These are phyloP conservation scores for Isabelozyma gotoi DNA, from an alignment of 805 yeast genomes.

Conservation along the genomic window DNA sequence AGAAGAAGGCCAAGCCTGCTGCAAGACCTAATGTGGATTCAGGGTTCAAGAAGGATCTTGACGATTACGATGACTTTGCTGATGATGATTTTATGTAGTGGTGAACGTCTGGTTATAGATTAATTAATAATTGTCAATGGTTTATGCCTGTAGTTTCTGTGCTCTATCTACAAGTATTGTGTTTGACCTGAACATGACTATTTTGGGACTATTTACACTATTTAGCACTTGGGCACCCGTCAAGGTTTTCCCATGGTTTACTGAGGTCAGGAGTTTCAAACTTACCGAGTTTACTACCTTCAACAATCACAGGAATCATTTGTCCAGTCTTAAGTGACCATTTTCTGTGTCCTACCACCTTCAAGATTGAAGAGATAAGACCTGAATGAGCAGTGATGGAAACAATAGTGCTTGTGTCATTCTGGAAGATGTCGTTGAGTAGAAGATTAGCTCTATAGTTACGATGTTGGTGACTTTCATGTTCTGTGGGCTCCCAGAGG, in stretches of 20 bases:
- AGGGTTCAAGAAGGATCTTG: conserved; percentile 64
- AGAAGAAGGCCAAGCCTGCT: conserved; percentile 85
- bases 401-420: conserved; percentile 17
- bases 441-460: conserved; percentile 23
- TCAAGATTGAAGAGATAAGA: conserved; percentile 22
- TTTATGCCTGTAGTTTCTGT: no score
- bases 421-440: conserved; percentile 25
- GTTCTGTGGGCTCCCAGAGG: conserved; percentile 19
- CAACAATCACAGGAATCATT: conserved; percentile 26
- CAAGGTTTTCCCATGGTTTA: conserved; percentile 4
- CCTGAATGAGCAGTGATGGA: conserved; percentile 31
- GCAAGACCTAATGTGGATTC: conserved; percentile 58
- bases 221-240: neutral
- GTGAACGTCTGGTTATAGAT: conserved; percentile 1
- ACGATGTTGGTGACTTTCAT: conserved; percentile 26
- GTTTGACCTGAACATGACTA: no score
- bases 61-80: conserved; percentile 45
- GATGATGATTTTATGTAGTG: conserved; percentile 81
- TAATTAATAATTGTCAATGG: neutral
- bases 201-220: no score
- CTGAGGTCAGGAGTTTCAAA: conserved; percentile 3
- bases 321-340: conserved; percentile 25
- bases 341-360: conserved; percentile 22
- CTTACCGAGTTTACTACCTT: conserved; percentile 13
- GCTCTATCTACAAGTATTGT: no score